phyloP scores from a whole-genome alignment of 2,329 filamentous ascomycete species.

The Byssothecium circinans region DNA sequence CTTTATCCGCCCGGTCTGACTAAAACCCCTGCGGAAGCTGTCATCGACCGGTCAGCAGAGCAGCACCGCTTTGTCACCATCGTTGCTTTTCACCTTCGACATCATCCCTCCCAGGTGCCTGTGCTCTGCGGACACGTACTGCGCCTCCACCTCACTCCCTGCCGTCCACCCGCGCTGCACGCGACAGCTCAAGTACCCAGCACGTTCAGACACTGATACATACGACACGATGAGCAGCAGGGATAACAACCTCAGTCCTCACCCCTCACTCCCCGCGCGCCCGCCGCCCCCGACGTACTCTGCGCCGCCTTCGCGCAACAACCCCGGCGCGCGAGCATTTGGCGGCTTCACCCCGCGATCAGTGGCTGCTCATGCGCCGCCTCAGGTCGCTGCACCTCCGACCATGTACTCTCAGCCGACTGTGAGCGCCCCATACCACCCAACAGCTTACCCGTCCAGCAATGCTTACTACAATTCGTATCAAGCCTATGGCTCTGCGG shows the following conservation, averaged over 20 bases:
- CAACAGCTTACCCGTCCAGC: constrained; percentile 44
- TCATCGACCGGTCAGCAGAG: too few species aligned
- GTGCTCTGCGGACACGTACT: not conserved
- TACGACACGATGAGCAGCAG: constrained; percentile 19
- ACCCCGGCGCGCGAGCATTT: constrained; percentile 43
- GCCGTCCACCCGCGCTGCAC: too few species aligned
- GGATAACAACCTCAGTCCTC: constrained; percentile 40
- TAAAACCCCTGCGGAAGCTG: too few species aligned
- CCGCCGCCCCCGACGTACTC: constrained; percentile 64
- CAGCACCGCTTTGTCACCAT: too few species aligned
- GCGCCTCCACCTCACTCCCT: too few species aligned
- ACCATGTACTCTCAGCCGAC: constrained; percentile 42
- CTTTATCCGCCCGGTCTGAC: constrained; percentile 2
- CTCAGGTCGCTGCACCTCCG: constrained; percentile 42
- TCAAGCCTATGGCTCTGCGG: constrained; percentile 59
- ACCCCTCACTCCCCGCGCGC: constrained; percentile 72
- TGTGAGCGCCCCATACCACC: constrained; percentile 47
- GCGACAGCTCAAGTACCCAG: not conserved
- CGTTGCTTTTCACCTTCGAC: too few species aligned
- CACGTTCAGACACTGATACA: not conserved
- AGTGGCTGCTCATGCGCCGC: constrained; percentile 46
- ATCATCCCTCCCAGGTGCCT: not conserved
- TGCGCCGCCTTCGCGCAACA: constrained; percentile 63
- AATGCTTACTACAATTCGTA: constrained; percentile 65
- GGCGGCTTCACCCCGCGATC: constrained; percentile 63